Conservation (phyloP, 805 yeast genomes). For the Metschnikowia gruessii region DNA sequence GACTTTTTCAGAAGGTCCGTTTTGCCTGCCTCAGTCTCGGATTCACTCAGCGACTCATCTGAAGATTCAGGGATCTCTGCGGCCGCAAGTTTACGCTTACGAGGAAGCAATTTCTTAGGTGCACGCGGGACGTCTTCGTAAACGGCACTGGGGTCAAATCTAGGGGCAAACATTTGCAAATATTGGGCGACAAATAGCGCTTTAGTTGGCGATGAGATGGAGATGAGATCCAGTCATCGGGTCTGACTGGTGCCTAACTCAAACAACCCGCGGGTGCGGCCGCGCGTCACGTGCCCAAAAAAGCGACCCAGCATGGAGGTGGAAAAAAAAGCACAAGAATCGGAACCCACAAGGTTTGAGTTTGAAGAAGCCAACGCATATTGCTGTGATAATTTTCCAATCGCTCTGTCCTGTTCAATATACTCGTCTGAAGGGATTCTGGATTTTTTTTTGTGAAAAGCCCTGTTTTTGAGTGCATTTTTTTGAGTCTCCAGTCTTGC, state of each 20-base stretch:
- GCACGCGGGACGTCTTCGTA: constrained; percentile 15
- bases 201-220: background rate
- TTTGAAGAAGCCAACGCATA: background rate
- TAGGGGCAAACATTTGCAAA: constrained; percentile 55
- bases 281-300: background rate
- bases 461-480: background rate
- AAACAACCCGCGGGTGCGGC: background rate
- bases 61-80: constrained; percentile 8
- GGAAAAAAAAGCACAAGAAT: background rate
- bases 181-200: background rate
- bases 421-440: too few relatives aligned
- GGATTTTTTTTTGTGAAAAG: too few relatives aligned
- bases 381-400: too few relatives aligned
- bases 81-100: constrained; percentile 20
- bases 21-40: constrained; percentile 3
- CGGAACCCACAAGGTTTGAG: background rate
- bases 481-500: background rate
- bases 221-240: background rate
- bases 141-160: constrained; percentile 52
- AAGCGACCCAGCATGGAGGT: background rate
- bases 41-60: constrained; percentile 10
- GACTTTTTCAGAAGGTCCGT: background rate
- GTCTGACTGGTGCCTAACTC: too few relatives aligned
- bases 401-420: too few relatives aligned
- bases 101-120: constrained; percentile 11